Conservation (phyloP, 257 asterid genomes). For the Nyctanthes arbortristis region DNA sequence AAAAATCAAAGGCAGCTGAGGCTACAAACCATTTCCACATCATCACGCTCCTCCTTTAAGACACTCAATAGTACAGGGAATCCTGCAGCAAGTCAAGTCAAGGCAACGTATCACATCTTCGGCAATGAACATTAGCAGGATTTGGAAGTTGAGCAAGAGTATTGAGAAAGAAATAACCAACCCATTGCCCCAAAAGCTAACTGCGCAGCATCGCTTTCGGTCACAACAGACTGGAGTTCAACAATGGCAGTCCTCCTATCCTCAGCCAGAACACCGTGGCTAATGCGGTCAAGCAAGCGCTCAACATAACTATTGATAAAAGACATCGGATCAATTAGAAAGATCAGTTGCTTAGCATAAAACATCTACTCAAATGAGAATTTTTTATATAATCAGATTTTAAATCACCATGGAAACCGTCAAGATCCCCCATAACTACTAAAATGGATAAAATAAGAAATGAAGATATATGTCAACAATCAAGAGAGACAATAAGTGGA, state of each 20-base stretch:
- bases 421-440: neutral
- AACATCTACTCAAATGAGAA: slow-evolving; percentile 14
- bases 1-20: slow-evolving; percentile 16
- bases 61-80: slow-evolving; percentile 81
- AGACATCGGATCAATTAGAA: slow-evolving; percentile 11
- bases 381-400: slow-evolving; percentile 9
- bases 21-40: slow-evolving; percentile 81
- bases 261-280: slow-evolving; percentile 87
- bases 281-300: slow-evolving; percentile 93
- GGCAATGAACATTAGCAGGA: slow-evolving; percentile 19
- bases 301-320: slow-evolving; percentile 70
- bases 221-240: slow-evolving; percentile 89
- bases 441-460: neutral
- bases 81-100: slow-evolving; percentile 51
- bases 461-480: neutral
- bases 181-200: slow-evolving; percentile 99
- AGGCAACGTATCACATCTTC: slow-evolving; percentile 19
- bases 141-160: slow-evolving; percentile 11
- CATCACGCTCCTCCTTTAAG: slow-evolving; percentile 94
- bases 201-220: slow-evolving; percentile 83
- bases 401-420: neutral
- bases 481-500: neutral
- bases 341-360: neutral
- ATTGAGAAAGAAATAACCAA: slow-evolving; percentile 40
- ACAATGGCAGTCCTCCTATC: slow-evolving; percentile 84